Percentiles rank a stretch among this genome's conserved stretches.
Conservation (phyloP, 2,329 filamentous ascomycete genomes). For the Lachnellula cervina region DNA sequence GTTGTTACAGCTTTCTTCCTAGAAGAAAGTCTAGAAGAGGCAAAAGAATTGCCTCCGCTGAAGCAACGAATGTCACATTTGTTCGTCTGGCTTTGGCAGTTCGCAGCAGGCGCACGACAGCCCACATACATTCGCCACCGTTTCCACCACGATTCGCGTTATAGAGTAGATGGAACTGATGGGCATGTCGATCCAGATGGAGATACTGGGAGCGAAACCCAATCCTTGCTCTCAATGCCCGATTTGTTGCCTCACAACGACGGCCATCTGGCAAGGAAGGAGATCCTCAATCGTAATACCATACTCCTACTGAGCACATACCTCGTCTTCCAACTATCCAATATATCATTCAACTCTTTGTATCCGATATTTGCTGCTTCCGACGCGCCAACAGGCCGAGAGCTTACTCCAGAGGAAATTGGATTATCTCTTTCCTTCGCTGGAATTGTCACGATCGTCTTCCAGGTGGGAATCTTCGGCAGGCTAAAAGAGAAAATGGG, state of each 20-base stretch:
- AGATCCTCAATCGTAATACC: slow-evolving; percentile 74
- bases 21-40: slow-evolving; percentile 76
- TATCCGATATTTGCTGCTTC: slow-evolving; percentile 90
- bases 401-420: slow-evolving; percentile 71
- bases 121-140: slow-evolving; percentile 52
- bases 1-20: slow-evolving; percentile 73
- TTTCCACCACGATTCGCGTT: slow-evolving; percentile 29
- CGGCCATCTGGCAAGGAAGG: slow-evolving; percentile 47
- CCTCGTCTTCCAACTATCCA: slow-evolving; percentile 87
- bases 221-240: slow-evolving; percentile 26
- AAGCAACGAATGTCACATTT: slow-evolving; percentile 52
- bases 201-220: slow-evolving; percentile 25
- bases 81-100: slow-evolving; percentile 67
- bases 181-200: slow-evolving; percentile 35
- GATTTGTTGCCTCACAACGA: slow-evolving; percentile 40
- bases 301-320: slow-evolving; percentile 79
- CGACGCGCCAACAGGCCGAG: slow-evolving; percentile 68
- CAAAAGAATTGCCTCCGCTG: slow-evolving; percentile 55
- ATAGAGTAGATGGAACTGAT: slow-evolving; percentile 33
- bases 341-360: slow-evolving; percentile 91
- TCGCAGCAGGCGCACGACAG: slow-evolving; percentile 48
- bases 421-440: slow-evolving; percentile 82
- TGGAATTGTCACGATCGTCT: slow-evolving; percentile 78
- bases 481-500: slow-evolving; percentile 73
- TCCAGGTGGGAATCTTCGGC: slow-evolving; percentile 83